Base-by-base conservation (phyloP, 768 basidiomycete species). In the Coprinopsis marcescibilis region DNA sequence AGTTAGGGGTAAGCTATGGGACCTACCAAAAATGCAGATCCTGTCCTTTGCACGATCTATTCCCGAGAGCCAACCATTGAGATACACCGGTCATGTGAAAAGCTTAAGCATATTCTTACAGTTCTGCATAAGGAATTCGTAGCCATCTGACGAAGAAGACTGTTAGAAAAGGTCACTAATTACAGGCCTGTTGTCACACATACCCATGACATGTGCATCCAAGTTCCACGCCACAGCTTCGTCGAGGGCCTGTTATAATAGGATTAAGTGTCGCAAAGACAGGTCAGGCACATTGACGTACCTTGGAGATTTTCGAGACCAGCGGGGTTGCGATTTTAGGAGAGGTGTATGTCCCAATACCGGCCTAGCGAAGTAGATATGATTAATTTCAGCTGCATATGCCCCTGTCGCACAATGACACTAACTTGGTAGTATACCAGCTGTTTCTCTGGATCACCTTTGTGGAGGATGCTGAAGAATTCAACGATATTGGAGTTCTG, bases 91-190 rank as follows among this genome's bases (percentile, higher is more conserved):
- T 36, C 11, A 35, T 29, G 11, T 14, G 24, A 30, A 33, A 29
- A 20, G 6, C 0, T 10, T 21, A n/a, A n/a, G n/a, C n/a, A 30
- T 13, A 4, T 2, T 59, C 64, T 15, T 53, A 74, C 75, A 80
- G 49, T 77, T 77, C 42, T 78, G 72, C 79, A 80, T 80, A 37
- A 81, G 57, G 53, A 79, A 81, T 52, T 72, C 70, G 45, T 80
- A 80, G 1, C 78, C 79, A 32, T 65, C 77, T 74, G 36, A 6
- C 21, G 6, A 21, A 14, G 17, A 35, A 23, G 33, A 24, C 11
- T 27, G 14, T 42, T 43, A 23, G 14, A 4, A 25, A 19, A 5
- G 46, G 14, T n/a, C n/a, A n/a, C n/a, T n/a, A n/a, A n/a, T n/a
- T n/a, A n/a, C n/a, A n/a, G n/a, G n/a, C n/a, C n/a, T n/a, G n/a